These are phyloP conservation scores for Coemansia sp. DNA, from an alignment of 192 early-diverging fungal species.

Conservation along the genomic window DNA sequence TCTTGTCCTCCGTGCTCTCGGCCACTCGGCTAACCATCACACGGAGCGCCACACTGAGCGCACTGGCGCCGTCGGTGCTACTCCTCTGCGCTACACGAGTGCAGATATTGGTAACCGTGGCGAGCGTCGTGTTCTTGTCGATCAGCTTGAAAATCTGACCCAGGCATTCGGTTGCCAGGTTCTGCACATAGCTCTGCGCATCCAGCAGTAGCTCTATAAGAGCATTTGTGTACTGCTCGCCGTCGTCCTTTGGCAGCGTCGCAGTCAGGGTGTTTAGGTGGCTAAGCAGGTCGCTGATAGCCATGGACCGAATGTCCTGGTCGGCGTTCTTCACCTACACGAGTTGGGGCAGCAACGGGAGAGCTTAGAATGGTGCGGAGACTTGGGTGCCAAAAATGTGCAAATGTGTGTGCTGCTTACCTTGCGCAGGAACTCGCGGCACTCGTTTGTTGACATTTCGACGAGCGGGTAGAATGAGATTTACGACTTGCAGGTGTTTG, in stretches of 20 bases:
- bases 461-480: not conserved
- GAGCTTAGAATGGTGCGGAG: not conserved
- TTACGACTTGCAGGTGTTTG: not conserved
- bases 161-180: conserved; percentile 44
- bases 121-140: conserved; percentile 12
- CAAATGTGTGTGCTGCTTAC: not conserved
- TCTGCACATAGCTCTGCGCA: conserved; percentile 48
- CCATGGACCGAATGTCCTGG: conserved; percentile 46
- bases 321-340: conserved; percentile 35
- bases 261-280: conserved; percentile 7
- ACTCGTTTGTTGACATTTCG: conserved; percentile 12
- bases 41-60: conserved; percentile 39
- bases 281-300: conserved; percentile 31
- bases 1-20: conserved; percentile 17
- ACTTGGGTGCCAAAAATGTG: not conserved
- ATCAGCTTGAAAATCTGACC: conserved; percentile 26
- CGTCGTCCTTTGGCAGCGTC: conserved; percentile 21
- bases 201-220: conserved; percentile 30
- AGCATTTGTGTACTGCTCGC: conserved; percentile 16
- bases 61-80: conserved; percentile 9
- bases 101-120: conserved; percentile 21
- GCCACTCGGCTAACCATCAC: conserved; percentile 25
- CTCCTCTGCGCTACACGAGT: conserved; percentile 10
- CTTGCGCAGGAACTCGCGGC: conserved; percentile 14
- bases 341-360: not conserved